Evolutionary conservation across 1,284 basidiomycete species (phyloP), one percentile per base, ranked within the genome.

Genomic region (Melampsora larici-populina): DNA sequence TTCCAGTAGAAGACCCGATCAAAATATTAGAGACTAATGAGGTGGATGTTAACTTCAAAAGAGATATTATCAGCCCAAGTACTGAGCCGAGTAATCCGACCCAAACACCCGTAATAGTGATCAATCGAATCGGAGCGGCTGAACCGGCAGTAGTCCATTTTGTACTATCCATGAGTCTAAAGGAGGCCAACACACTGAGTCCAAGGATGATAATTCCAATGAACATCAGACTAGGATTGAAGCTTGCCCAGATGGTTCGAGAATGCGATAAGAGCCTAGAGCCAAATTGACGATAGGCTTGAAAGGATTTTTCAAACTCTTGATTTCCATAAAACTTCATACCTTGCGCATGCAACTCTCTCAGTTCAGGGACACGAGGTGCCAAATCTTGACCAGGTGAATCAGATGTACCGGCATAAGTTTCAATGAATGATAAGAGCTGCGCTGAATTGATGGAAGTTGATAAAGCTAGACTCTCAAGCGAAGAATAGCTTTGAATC

Each of bases 201-300:
- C 80, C 81, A 29, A 88, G 84, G 43, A 87, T 82, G 18, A 80
- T 67, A 4, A 87, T 76, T 7, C 88, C 96, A 26, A 90, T 85
- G 2, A 84, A 84, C 86, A 99, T 98, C 15, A 92, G 86, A 0
- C 87, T 82, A 3, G 91, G 86, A 79, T 94, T 92, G 86, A 99
- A 99, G 82, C 92, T 92, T 0, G 97, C 96, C 97, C 97, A 99
- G 70, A 97, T 89, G 29, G 88, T 85, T 8, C 94, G 89, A 80
- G 95, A 69, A 13, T 55, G 65, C 21, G 65, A 40, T 55, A 79
- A 63, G 13, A 79, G 43, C 29, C 36, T 63, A 26, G 33, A n/a
- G 13, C 51, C 78, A 24, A 79, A 74, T 24, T 33, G 7, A 31
- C 78, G 24, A 33, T 72, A 60, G 8, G 68, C 72, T 18, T 55